Conservation (phyloP, 2,329 filamentous ascomycete genomes). For the Phoma sp. region DNA sequence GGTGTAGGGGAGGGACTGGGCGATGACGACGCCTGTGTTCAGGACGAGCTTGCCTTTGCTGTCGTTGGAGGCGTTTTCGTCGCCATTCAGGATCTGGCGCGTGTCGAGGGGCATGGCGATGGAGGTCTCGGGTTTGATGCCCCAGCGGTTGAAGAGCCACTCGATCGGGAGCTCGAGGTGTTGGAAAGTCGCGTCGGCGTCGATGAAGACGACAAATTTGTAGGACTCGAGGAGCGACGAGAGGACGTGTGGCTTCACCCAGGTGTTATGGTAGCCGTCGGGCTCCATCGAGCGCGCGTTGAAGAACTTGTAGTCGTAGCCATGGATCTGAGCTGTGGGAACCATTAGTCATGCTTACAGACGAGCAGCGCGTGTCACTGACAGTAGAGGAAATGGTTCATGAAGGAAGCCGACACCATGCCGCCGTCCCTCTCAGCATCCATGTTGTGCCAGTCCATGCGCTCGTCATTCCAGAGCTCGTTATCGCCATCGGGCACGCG, state of each 20-base stretch:
- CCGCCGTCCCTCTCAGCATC: conserved; percentile 26
- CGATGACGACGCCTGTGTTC: conserved; percentile 51
- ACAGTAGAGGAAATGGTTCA: conserved; percentile 51
- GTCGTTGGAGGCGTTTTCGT: conserved; percentile 42
- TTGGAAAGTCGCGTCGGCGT: conserved; percentile 53
- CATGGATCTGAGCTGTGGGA: conserved; percentile 42
- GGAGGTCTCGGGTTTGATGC: conserved; percentile 48
- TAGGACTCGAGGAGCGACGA: conserved; percentile 50
- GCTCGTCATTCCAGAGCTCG: conserved; percentile 28
- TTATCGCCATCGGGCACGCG: conserved; percentile 26
- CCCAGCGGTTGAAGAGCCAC: conserved; percentile 58
- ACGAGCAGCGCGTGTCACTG: conserved; percentile 19
- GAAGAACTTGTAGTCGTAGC: conserved; percentile 55
- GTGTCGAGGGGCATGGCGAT: conserved; percentile 52
- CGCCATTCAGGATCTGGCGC: conserved; percentile 16
- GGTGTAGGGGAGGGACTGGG: conserved; percentile 39
- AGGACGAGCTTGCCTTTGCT: conserved; percentile 42
- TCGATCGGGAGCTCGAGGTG: conserved; percentile 55
- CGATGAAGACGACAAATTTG: conserved; percentile 53
- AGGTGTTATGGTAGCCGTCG: conserved; percentile 48
- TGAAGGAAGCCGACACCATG: conserved; percentile 46
- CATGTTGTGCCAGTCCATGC: conserved; percentile 33
- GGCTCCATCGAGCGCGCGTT: conserved; percentile 41
- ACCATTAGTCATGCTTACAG: background rate
- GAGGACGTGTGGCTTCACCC: conserved; percentile 53